phyloP scores from a whole-genome alignment of 2,329 filamentous ascomycete species.

The Reticulascus tulasneorum region DNA sequence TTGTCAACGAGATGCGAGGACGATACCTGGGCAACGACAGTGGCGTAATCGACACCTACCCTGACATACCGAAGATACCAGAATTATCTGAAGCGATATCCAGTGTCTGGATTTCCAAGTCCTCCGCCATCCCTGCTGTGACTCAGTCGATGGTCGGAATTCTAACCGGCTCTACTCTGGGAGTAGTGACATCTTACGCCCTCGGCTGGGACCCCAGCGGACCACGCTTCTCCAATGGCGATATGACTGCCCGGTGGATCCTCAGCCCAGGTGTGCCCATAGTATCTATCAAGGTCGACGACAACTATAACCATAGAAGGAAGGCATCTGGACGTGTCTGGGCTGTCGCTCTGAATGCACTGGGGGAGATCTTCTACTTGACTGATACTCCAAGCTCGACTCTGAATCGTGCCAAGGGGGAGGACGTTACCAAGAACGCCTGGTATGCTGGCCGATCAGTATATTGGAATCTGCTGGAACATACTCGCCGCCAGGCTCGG shows the following conservation, averaged over 20 bases:
- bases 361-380: slow-evolving; percentile 88
- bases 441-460: slow-evolving; percentile 78
- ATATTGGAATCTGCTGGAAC: slow-evolving; percentile 77
- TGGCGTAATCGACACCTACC: slow-evolving; percentile 56
- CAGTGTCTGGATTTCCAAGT: slow-evolving; percentile 88
- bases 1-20: slow-evolving; percentile 69
- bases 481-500: slow-evolving; percentile 67
- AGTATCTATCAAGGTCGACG: slow-evolving; percentile 77
- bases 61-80: slow-evolving; percentile 74
- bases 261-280: slow-evolving; percentile 92
- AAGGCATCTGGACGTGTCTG: slow-evolving; percentile 70
- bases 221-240: slow-evolving; percentile 64
- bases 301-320: slow-evolving; percentile 70
- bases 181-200: slow-evolving; percentile 78
- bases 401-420: slow-evolving; percentile 39
- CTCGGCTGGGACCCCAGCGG: slow-evolving; percentile 59
- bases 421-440: slow-evolving; percentile 61
- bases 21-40: slow-evolving; percentile 65
- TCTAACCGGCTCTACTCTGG: slow-evolving; percentile 76
- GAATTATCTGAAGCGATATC: slow-evolving; percentile 68
- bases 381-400: slow-evolving; percentile 63
- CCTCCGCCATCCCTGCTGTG: slow-evolving; percentile 62
- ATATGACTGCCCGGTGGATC: slow-evolving; percentile 84
- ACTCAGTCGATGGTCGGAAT: slow-evolving; percentile 80
- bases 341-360: slow-evolving; percentile 89